Evolutionary conservation across 805 yeast species (phyloP).

Genomic region (Candida saitoana): DNA sequence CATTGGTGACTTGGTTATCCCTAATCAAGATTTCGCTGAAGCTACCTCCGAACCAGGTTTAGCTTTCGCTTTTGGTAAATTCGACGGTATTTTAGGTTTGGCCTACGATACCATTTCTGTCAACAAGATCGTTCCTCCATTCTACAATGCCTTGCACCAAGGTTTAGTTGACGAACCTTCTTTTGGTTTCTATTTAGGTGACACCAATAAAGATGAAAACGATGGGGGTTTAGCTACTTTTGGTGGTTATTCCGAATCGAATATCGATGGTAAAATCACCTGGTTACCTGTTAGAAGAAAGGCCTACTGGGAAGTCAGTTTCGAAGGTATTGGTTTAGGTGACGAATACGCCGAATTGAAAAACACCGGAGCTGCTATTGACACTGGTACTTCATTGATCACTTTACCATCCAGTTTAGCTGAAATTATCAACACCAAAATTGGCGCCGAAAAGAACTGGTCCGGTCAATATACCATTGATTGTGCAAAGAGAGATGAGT

Average conservation of each 20-base stretch:
- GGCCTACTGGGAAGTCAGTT: slow-evolving; percentile 98
- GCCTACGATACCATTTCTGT: slow-evolving; percentile 92
- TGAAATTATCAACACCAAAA: slow-evolving; percentile 89
- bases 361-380: slow-evolving; percentile 93
- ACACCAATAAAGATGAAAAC: slow-evolving; percentile 56
- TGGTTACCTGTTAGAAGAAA: slow-evolving; percentile 98
- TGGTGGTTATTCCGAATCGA: slow-evolving; percentile 84
- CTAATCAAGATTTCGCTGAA: slow-evolving; percentile 93
- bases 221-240: slow-evolving; percentile 91
- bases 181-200: slow-evolving; percentile 91
- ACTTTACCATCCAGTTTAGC: slow-evolving; percentile 94
- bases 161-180: slow-evolving; percentile 80
- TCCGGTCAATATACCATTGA: slow-evolving; percentile 94
- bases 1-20: slow-evolving; percentile 80
- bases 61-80: slow-evolving; percentile 97
- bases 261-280: slow-evolving; percentile 77
- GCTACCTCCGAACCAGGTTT: slow-evolving; percentile 97
- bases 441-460: slow-evolving; percentile 97
- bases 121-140: slow-evolving; percentile 85
- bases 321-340: slow-evolving; percentile 88
- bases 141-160: slow-evolving; percentile 79
- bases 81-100: slow-evolving; percentile 95
- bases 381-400: slow-evolving; percentile 96
- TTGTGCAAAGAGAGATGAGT: slow-evolving; percentile 74
- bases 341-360: slow-evolving; percentile 82